Evolutionary conservation across 116 monocot species (phyloP), one percentile per base, ranked within the genome.

Genomic region (Posidonia oceanica): DNA sequence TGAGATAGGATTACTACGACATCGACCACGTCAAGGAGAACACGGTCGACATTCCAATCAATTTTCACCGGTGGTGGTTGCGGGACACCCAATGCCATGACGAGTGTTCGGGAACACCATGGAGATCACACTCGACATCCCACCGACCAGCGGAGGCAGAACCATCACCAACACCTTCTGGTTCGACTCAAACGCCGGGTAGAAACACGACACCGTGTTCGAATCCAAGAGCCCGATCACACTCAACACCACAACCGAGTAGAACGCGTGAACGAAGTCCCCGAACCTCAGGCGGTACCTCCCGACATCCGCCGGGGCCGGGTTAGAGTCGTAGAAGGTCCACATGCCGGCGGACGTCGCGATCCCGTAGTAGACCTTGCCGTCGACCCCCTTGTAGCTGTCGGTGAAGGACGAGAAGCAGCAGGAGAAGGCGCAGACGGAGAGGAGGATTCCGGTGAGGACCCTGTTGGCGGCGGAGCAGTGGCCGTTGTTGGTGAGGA

Each of bases 371-470:
- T 82, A 79, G 21, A 83, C 59, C 71, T 53, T 76, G 22, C 88
- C 81, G 16, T 85, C 81, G 13, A 10, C n/a, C 12, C 73, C 85
- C 4, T 52, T 68, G 72, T 80, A 81, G 68, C 88, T 91, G 62
- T 91, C 91, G 22, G 88, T 88, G 81, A 91, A 88, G 69, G 75
- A 73, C 39, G 82, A 72, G 79, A 88, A 83, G 73, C 70, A 66
- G 71, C 91, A 88, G 21, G 73, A 77, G 66, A 82, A 72, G 42
- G 75, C 66, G 39, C 83, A 88, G 20, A 76, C 3, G 77, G 59
- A 15, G 71, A 83, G 79, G 61, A 91, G 81, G 13, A 60, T 44
- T 44, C 71, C 75, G 51, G 68, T 76, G 14, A 82, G 20, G 73
- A 11, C 69, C 77, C 74, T 81, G 83, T 83, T 84, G 58, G 68